A percentile compares a stretch with the other conserved stretches of the same genome.
Evolutionary conservation across 139 green algal genomes (phyloP).

Genomic region (Asterochloris sp.): DNA sequence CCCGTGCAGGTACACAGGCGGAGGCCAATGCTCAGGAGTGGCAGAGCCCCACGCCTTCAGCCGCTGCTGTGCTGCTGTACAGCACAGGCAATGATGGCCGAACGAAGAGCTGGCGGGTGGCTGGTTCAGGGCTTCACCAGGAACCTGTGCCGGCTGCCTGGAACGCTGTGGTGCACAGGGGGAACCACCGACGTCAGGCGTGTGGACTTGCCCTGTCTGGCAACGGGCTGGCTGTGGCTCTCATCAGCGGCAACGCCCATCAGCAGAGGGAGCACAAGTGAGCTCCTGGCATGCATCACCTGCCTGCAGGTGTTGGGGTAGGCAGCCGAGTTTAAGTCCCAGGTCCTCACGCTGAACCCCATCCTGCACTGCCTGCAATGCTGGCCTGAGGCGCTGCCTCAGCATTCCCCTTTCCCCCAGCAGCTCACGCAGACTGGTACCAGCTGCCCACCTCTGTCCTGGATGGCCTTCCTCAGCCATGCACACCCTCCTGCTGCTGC

Average conservation of each 20-base stretch:
- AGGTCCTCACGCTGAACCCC: background rate
- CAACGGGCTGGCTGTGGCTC: slow-evolving; percentile 11
- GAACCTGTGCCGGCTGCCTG: background rate
- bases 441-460: background rate
- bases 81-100: background rate
- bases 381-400: background rate
- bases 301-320: background rate
- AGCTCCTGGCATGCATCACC: background rate
- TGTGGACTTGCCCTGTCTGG: slow-evolving; percentile 5
- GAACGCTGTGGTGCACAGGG: background rate
- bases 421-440: background rate
- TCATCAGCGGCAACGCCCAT: background rate
- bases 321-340: background rate
- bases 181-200: background rate
- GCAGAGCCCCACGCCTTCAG: background rate
- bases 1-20: background rate
- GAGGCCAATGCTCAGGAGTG: background rate
- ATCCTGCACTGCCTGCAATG: background rate
- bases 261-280: background rate
- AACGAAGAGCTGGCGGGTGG: background rate
- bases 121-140: background rate
- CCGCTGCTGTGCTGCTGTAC: background rate
- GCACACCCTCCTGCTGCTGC: background rate
- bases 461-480: background rate
- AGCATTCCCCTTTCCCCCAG: background rate